Percentiles rank a stretch among this genome's conserved stretches.
Evolutionary conservation across 1,284 basidiomycete genomes (phyloP).

Genomic region (Prillingera fragicola): DNA sequence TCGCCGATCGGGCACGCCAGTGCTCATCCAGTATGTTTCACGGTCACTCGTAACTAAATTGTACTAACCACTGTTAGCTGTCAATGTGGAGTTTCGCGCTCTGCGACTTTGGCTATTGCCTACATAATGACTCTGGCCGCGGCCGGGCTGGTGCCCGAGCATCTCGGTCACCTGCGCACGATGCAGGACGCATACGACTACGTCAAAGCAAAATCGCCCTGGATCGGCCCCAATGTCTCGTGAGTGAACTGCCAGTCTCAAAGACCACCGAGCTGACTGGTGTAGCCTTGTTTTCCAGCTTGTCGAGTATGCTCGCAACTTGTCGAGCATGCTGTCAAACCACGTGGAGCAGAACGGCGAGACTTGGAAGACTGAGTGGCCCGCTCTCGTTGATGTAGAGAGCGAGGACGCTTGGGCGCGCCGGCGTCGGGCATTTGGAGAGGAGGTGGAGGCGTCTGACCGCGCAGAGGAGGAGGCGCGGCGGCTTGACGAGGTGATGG

Average conservation of each 20-base stretch:
- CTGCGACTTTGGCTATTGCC: constrained; percentile 86
- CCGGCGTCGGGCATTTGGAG: constrained; percentile 62
- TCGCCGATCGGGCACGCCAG: constrained; percentile 64
- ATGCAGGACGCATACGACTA: constrained; percentile 92
- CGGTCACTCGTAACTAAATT: neutral
- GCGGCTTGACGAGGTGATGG: constrained; percentile 36
- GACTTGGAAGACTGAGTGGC: constrained; percentile 29
- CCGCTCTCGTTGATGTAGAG: constrained; percentile 54
- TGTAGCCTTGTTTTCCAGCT: constrained; percentile 72
- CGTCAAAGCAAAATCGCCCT: constrained; percentile 80
- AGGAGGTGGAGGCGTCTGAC: constrained; percentile 43
- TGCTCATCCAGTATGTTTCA: constrained; percentile 73
- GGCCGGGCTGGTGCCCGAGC: constrained; percentile 59
- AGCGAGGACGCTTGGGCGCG: constrained; percentile 78
- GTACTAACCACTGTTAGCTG: constrained; percentile 55
- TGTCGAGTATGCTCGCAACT: constrained; percentile 81
- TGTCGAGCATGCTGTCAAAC: constrained; percentile 59
- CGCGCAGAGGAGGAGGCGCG: constrained; percentile 32
- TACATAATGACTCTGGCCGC: constrained; percentile 91
- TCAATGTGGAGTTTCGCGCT: constrained; percentile 93
- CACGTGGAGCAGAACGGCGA: constrained; percentile 12
- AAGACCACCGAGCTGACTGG: neutral
- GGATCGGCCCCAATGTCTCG: constrained; percentile 94
- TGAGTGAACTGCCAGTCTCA: constrained; percentile 51
- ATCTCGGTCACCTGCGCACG: constrained; percentile 63